Conservation (phyloP, 371 early-diverging fungal genomes). For the Blyttiomyces sp. region DNA sequence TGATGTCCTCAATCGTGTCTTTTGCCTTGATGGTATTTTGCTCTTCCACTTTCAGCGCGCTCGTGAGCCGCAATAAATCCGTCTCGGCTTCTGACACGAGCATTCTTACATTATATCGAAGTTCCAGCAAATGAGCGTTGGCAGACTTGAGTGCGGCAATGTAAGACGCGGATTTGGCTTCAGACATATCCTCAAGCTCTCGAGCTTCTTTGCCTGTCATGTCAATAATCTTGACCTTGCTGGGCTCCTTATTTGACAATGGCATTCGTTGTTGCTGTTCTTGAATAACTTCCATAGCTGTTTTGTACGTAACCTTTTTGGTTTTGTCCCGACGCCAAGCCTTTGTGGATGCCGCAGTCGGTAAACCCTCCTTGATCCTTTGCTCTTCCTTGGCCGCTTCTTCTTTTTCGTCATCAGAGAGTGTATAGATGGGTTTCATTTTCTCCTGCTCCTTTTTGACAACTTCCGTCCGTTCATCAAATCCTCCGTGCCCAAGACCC, state of each 20-base stretch:
- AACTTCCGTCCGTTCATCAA: constrained; percentile 59
- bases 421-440: constrained; percentile 5
- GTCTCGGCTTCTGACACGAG: constrained; percentile 66
- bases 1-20: neutral
- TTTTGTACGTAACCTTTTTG: constrained; percentile 63
- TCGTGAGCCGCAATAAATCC: constrained; percentile 64
- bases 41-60: constrained; percentile 44
- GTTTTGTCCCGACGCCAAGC: constrained; percentile 53
- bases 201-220: constrained; percentile 73
- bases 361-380: constrained; percentile 28
- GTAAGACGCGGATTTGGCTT: constrained; percentile 22
- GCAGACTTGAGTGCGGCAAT: constrained; percentile 50
- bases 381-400: constrained; percentile 40
- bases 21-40: neutral
- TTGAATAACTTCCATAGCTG: constrained; percentile 64
- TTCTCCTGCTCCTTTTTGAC: constrained; percentile 31
- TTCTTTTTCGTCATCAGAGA: constrained; percentile 48
- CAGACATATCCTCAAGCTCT: constrained; percentile 45
- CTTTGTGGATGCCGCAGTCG: constrained; percentile 18
- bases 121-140: constrained; percentile 58
- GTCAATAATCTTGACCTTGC: constrained; percentile 70
- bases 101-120: constrained; percentile 73
- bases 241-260: constrained; percentile 18
- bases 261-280: constrained; percentile 34
- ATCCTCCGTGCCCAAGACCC: constrained; percentile 78